Conservation (phyloP, 176 grass and related monocot genomes). For the Puya raimondii region DNA sequence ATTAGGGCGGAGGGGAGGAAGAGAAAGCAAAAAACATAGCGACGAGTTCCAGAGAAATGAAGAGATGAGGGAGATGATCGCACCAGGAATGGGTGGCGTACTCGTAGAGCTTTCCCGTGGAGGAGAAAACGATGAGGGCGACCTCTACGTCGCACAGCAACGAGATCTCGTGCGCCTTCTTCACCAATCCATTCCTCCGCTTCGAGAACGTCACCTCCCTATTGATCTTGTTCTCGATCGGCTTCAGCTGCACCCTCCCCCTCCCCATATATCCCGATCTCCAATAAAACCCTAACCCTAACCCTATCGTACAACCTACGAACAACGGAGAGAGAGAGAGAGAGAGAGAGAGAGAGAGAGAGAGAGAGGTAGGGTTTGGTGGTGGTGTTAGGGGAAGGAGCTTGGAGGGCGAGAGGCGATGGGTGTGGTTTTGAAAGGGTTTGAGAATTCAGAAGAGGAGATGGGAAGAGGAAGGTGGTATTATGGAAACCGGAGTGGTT, state of each 20-base stretch:
- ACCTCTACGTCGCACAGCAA: constrained; percentile 95
- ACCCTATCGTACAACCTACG: neutral
- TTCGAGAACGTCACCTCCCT: constrained; percentile 92
- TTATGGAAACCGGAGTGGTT: constrained; percentile 20
- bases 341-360: neutral
- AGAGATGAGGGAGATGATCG: neutral
- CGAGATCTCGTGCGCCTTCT: constrained; percentile 95
- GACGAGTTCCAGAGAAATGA: neutral
- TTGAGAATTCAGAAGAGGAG: constrained; percentile 19
- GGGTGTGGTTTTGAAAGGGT: constrained; percentile 23
- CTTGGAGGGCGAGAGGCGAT: neutral
- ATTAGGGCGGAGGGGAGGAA: neutral
- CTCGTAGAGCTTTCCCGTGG: constrained; percentile 88
- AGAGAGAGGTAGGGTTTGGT: neutral
- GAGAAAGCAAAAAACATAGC: neutral
- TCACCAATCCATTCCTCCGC: constrained; percentile 66
- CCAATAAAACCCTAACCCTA: neutral
- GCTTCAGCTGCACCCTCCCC: constrained; percentile 90
- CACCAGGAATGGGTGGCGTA: constrained; percentile 64
- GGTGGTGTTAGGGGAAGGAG: constrained; percentile 9
- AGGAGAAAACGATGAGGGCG: constrained; percentile 84
- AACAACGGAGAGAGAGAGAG: constrained; percentile 1
- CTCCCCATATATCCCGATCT: constrained; percentile 46
- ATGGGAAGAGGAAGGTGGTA: constrained; percentile 9
- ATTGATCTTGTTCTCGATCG: constrained; percentile 98